Evolutionary conservation across 2,329 filamentous ascomycete genomes (phyloP), one percentile per base, ranked within the genome.

Genomic region (Aspergillus calidoustus): DNA sequence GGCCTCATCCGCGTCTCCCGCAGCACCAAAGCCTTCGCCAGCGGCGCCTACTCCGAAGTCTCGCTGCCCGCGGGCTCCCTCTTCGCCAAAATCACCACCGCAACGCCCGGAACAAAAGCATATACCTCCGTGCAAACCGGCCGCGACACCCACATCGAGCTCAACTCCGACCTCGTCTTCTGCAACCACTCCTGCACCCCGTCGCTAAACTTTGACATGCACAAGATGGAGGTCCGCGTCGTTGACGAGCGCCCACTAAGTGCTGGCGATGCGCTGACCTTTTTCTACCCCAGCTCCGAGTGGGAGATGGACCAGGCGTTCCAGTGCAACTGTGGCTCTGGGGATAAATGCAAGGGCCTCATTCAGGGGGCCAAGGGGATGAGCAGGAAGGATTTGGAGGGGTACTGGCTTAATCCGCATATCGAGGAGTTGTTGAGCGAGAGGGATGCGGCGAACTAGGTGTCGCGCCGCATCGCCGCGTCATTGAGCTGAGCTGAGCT

Each of bases 151-250:
- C 84, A 87, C 71, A 83, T 86, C 66, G 84, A 86, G 66, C 78
- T 86, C 5, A 85, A 86, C 72, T 82, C 79, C 61, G 84, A 85
- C 65, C 75, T 87, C 11, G 80, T 86, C 25, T 87, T 80, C 72
- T 80, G 83, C 75, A 87, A 87, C 74, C 84, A 87, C 72, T 83
- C 80, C 2, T 87, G 83, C 71, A 72, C 70, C 11, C 85, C 85
- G 0, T 80, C 79, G 3, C 64, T 87, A 15, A 78, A 84, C 55
- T 85, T 87, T 66, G 83, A 86, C 67, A 84, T 85, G 73, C 61
- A 67, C 22, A 72, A 71, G 56, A 75, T 77, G 72, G 77, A 80
- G 57, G 72, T 78, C 53, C 72, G 74, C 48, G 76, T 76, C 11
- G 63, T 82, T 64, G 72, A 74, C 48, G 68, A 55, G 19, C 54